These are phyloP conservation scores for Cornus controversa DNA, from an alignment of 148 eudicot species.

Conservation along the genomic window DNA sequence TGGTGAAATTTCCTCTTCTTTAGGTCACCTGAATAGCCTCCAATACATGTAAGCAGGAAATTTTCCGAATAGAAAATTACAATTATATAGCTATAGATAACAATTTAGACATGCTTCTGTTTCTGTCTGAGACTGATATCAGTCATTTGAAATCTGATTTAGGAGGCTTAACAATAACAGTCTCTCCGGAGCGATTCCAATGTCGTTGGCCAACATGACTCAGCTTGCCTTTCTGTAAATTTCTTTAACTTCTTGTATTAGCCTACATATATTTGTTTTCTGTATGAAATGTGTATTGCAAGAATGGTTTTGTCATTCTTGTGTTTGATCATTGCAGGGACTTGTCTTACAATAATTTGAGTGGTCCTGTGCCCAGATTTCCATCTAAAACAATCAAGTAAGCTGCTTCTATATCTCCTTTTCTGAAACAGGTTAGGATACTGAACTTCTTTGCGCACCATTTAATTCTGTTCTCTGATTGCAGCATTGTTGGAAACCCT, in stretches of 20 bases:
- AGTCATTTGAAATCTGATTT: conserved; percentile 7
- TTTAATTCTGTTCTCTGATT: conserved; percentile 8
- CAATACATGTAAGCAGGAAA: conserved; percentile 49
- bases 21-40: conserved; percentile 49
- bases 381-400: conserved; percentile 60
- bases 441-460: neutral
- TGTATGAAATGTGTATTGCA: neutral
- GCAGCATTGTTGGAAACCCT: conserved; percentile 65
- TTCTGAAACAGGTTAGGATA: no score
- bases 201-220: conserved; percentile 52
- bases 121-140: neutral
- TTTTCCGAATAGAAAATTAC: neutral
- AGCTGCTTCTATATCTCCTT: conserved; percentile 6
- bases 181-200: conserved; percentile 56
- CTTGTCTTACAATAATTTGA: conserved; percentile 69
- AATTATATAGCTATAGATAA: neutral
- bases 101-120: neutral
- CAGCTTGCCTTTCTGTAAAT: conserved; percentile 52
- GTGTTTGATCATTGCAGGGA: conserved; percentile 42
- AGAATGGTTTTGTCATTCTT: neutral
- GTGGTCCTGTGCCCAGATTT: conserved; percentile 59
- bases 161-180: conserved; percentile 76
- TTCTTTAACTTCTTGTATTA: conserved; percentile 7
- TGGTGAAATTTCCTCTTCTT: conserved; percentile 54
- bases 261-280: no score